A percentile compares a stretch with the other conserved stretches of the same genome.
phyloP scores from a whole-genome alignment of 1,284 basidiomycete species.

The Apiotrichum siamense region DNA sequence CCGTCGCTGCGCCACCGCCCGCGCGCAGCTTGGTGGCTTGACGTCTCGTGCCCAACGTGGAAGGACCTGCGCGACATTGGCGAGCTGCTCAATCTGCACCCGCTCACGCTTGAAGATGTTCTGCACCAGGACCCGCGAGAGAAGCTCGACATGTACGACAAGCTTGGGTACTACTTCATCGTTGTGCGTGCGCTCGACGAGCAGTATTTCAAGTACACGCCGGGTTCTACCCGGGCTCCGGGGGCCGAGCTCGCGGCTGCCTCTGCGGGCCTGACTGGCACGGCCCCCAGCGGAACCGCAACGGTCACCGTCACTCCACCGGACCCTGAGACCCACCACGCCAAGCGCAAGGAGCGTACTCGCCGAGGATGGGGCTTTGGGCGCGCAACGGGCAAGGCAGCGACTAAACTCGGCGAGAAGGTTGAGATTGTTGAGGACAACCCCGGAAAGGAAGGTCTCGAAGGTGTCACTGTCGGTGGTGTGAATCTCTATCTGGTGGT shows the following conservation, averaged over 20 bases:
- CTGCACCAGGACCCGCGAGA: constrained; percentile 90
- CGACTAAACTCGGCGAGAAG: constrained; percentile 38
- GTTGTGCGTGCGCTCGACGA: constrained; percentile 79
- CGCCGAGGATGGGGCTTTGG: constrained; percentile 40
- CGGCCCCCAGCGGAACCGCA: background rate
- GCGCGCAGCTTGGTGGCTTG: constrained; percentile 68
- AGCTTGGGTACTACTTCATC: constrained; percentile 88
- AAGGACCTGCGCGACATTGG: constrained; percentile 83
- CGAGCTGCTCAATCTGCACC: constrained; percentile 64
- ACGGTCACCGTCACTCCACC: background rate
- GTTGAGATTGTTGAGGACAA: constrained; percentile 56
- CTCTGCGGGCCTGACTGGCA: background rate
- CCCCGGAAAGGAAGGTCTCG: constrained; percentile 55
- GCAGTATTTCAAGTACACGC: constrained; percentile 55
- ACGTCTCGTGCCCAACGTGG: constrained; percentile 83
- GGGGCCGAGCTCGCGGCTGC: background rate
- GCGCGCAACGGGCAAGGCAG: constrained; percentile 27
- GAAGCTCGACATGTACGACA: constrained; percentile 83
- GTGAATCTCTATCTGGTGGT: constrained; percentile 80
- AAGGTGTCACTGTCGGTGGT: constrained; percentile 62
- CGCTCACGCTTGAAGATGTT: constrained; percentile 90
- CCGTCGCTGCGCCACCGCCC: background rate
- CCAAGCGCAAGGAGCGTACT: constrained; percentile 20
- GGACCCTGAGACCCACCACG: constrained; percentile 2
- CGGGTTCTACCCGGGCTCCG: constrained; percentile 24